Base-by-base conservation (phyloP, 441 rosid species). In the California macrophylla region DNA sequence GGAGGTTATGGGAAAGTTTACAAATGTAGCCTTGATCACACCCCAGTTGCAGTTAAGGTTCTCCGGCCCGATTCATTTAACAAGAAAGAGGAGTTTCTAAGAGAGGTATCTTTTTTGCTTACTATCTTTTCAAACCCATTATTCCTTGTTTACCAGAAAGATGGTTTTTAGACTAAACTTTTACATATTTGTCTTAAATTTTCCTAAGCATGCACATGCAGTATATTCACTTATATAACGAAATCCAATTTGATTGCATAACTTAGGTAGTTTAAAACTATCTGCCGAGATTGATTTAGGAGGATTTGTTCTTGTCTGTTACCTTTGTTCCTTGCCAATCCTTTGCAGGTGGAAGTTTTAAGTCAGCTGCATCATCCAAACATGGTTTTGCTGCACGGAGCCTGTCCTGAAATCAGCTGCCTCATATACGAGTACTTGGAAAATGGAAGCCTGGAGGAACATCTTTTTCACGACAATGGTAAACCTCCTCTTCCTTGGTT, bases 1-100 rank as follows among this genome's bases (percentile, higher is more conserved):
- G 98, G 98, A 80, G 87, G 87, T 9, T 93, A 85, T 21, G 97
- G 97, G 3, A 87, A 85, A 75, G 96, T 93, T 50, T 93, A 93
- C 81, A 90, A 82, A 80, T 84, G 97, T 85, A 81, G 75, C 68
- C 89, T 93, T 25, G 84, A 93, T 76, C 90, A 79, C 74, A 91
- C 91, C 13, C 92, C 93, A 20, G 98, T 85, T 9, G 98, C 98
- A 71, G 78, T 91, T 26, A 91, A 93, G 85, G 86, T 88, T 80
- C 85, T 93, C 67, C 69, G 70, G 50, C 68, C 88, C 0, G 88
- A 86, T 82, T 78, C 85, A 16, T 26, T 76, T 66, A 78, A 80
- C 72, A 85, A 84, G 81, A 85, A 83, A 80, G 86, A 85, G 62
- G 97, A 90, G 52, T 93, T 93, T 74, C 84, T 87, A 60, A 85